Base-by-base conservation (phyloP, 2,329 filamentous ascomycete species). In the Myriosclerotinia scirpicola region DNA sequence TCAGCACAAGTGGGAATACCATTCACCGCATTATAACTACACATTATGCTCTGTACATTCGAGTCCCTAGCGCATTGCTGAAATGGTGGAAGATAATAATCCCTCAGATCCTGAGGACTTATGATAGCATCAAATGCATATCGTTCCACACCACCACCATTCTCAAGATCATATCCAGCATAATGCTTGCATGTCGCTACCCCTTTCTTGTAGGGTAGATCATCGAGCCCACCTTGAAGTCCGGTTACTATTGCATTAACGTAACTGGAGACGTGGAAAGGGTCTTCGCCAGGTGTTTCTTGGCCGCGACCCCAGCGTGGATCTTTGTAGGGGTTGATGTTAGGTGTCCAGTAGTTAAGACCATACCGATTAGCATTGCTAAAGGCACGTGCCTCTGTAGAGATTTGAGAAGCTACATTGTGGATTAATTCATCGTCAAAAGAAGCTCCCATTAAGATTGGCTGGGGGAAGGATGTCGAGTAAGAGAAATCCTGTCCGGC, bases 1-100 rank as follows among this genome's bases (percentile, higher is more conserved):
- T 85, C 84, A 0, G 86, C 85, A 70, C 88, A 91, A 3, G 86
- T 82, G 0, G 88, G 88, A 0, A 86, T 81, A 0, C 88, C 88
- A 66, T 91, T 89, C 52, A 91, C 80, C 0, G 86, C 79, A 69
- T 90, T 87, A 74, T 88, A 87, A 0, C 82, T 82, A 71, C 85
- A 87, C 85, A 87, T 87, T 69, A 88, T 79, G 44, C 86, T 87
- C 20, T 81, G 80, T 4, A 84, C 83, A 55, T 82, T 80, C 4
- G 83, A 81, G 72, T 87, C 84, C 14, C 83, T 80, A 54, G 83
- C 85, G 75, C 87, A 90, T 74, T 82, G 82, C 72, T 88, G 80
- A 77, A 91, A 91, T 0, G 87, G 83, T 1, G 85, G 87, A 52
- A 89, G 80, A 72, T 89, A 90, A 76, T 90, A 91, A 71, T 90